phyloP scores from a whole-genome alignment of 306 rosid species.

The Citrullus colocynthis region DNA sequence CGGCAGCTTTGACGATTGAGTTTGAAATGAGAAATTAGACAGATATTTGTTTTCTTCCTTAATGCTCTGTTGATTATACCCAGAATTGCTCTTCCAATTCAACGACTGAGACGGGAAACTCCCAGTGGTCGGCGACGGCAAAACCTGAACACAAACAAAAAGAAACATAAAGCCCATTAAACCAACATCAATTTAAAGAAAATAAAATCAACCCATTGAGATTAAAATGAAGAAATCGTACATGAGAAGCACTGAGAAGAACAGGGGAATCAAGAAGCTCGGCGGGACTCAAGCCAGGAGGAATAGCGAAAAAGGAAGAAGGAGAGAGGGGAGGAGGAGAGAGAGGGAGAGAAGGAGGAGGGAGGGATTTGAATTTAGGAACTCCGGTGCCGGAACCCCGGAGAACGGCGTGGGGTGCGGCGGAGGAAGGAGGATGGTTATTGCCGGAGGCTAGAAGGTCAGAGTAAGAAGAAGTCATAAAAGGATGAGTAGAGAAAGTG shows the following conservation, averaged over 20 bases:
- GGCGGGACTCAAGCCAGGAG: slow-evolving; percentile 62
- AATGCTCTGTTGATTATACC: slow-evolving; percentile 26
- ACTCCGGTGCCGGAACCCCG: slow-evolving; percentile 39
- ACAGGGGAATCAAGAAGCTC: slow-evolving; percentile 94
- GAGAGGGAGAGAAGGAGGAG: slow-evolving; percentile 78
- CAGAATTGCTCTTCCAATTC: slow-evolving; percentile 43
- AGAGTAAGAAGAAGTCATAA: slow-evolving; percentile 71
- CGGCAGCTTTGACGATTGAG: slow-evolving; percentile 34
- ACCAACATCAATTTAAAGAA: not conserved
- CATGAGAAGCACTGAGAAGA: slow-evolving; percentile 53
- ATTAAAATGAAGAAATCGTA: slow-evolving; percentile 14
- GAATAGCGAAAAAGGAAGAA: slow-evolving; percentile 61
- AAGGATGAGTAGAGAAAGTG: slow-evolving; percentile 52
- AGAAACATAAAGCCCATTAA: not conserved
- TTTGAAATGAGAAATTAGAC: slow-evolving; percentile 51
- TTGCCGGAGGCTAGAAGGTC: slow-evolving; percentile 39
- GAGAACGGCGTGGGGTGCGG: not conserved
- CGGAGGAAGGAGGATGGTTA: slow-evolving; percentile 1
- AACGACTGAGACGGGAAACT: slow-evolving; percentile 39
- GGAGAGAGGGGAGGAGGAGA: slow-evolving; percentile 64
- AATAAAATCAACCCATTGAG: not conserved
- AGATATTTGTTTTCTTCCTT: slow-evolving; percentile 45
- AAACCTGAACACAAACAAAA: slow-evolving; percentile 19
- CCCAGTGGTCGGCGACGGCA: slow-evolving; percentile 85
- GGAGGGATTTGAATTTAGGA: slow-evolving; percentile 69